Base-by-base conservation (phyloP, 2,329 filamentous ascomycete genomes). In the Colletotrichum sansevieriae region DNA sequence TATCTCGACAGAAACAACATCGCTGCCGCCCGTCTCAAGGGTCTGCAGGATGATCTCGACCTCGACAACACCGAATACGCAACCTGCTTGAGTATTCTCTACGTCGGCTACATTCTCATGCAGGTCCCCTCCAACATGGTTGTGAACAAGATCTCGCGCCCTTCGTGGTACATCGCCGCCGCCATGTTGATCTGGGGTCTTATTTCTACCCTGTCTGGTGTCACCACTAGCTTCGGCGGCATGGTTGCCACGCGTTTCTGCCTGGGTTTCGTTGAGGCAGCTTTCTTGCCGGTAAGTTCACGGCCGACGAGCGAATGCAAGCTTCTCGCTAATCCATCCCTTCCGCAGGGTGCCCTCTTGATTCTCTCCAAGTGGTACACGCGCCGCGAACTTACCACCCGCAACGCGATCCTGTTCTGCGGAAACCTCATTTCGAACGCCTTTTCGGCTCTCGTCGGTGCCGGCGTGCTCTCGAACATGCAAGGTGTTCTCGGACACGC, bases 1-100 rank as follows among this genome's bases (percentile, higher is more conserved):
- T 94, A 92, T 77, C 82, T 90, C 35, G 89, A 91, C 73, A 82
- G 89, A 41, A 91, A 91, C 76, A 91, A 92, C 77, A 91, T 92
- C 71, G 89, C 89, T 2, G 85, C 89, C 1, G 91, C 91, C 1
- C 84, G 87, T 22, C 82, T 92, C 60, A 87, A 88, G 74, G 90
- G 90, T 6, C 80, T 93, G 20, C 86, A 91, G 65, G 81, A 82
- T 9, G 90, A 92, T 59, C 78, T 92, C 22, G 76, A 81, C 2
- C 81, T 92, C 70, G 77, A 78, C 46, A 80, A 87, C 72, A 84
- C 83, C 3, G 81, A 92, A 75, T 92, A 92, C 75, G 85, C 88
- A 65, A 90, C 88, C 3, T 88, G 87, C 65, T 79, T 90, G 52
- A 85, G 83, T 70, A 91, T 92, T 64, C 78, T 92, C 22, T 92